These are phyloP conservation scores for Mucor lusitanicus DNA, from an alignment of 371 early-diverging fungal species.

Conservation along the genomic window DNA sequence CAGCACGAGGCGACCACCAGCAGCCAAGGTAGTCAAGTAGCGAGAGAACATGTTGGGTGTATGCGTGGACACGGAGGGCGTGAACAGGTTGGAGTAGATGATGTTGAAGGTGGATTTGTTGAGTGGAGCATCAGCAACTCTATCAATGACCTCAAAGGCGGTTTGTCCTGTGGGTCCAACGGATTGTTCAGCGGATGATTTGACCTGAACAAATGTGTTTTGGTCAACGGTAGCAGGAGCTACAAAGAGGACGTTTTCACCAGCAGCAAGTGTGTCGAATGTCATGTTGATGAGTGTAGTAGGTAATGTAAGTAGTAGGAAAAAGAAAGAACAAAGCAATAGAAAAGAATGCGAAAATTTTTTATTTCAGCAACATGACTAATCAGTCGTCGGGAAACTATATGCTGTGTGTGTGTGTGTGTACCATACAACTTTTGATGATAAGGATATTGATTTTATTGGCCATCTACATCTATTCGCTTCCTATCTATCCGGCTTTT, in stretches of 20 bases:
- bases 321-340: neutral
- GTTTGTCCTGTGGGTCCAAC: slow-evolving; percentile 46
- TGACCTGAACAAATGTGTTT: slow-evolving; percentile 23
- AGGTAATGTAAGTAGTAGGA: neutral
- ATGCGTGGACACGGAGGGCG: slow-evolving; percentile 39
- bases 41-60: slow-evolving; percentile 42
- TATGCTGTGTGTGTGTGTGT: too few species aligned
- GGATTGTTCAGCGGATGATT: slow-evolving; percentile 28
- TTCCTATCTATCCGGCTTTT: neutral
- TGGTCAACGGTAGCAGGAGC: slow-evolving; percentile 43
- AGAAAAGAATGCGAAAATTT: neutral
- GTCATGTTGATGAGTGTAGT: neutral
- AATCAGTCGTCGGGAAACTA: neutral
- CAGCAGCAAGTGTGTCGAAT: slow-evolving; percentile 11
- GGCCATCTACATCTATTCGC: neutral
- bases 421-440: neutral
- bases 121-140: slow-evolving; percentile 51
- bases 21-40: slow-evolving; percentile 36
- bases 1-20: slow-evolving; percentile 38
- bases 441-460: neutral
- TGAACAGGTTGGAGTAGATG: slow-evolving; percentile 44
- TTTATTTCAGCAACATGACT: neutral
- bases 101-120: slow-evolving; percentile 28
- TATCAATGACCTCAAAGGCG: slow-evolving; percentile 48
- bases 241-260: slow-evolving; percentile 39